Conservation (phyloP, 768 basidiomycete species). For the Lentinula edodes region DNA sequence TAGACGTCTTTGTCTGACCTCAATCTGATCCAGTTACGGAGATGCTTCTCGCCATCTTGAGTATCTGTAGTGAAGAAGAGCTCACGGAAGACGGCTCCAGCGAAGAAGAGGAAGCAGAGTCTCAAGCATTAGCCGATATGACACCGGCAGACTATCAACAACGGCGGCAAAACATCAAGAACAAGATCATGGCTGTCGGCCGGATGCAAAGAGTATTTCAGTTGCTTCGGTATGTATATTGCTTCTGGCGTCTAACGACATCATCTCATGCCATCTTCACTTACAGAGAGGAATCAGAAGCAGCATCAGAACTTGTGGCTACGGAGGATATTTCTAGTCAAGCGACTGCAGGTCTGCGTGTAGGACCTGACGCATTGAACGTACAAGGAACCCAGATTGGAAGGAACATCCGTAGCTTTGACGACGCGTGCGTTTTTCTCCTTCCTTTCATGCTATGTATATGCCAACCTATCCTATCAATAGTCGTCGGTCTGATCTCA, state of each 20-base stretch:
- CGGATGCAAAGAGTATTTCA: conserved; percentile 89
- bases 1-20: background rate
- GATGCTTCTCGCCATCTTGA: conserved; percentile 92
- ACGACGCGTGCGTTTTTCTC: conserved; percentile 57
- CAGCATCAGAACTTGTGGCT: conserved; percentile 58
- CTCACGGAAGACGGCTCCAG: conserved; percentile 51
- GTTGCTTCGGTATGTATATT: conserved; percentile 63
- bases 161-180: conserved; percentile 78
- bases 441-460: background rate
- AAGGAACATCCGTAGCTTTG: conserved; percentile 63
- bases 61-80: conserved; percentile 92
- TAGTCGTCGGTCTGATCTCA: conserved; percentile 67
- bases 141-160: conserved; percentile 38
- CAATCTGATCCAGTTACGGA: conserved; percentile 67
- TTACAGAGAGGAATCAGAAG: conserved; percentile 72
- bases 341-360: conserved; percentile 21
- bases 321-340: conserved; percentile 19
- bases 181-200: conserved; percentile 91
- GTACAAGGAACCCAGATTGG: conserved; percentile 58
- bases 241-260: background rate
- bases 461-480: background rate
- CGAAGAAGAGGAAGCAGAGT: conserved; percentile 27
- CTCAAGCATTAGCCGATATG: conserved; percentile 23
- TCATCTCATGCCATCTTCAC: background rate
- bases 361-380: conserved; percentile 50